Evolutionary conservation across 345 rosid species (phyloP), one percentile per base, ranked within the genome.

Genomic region (Diplotaxis tenuifolia): DNA sequence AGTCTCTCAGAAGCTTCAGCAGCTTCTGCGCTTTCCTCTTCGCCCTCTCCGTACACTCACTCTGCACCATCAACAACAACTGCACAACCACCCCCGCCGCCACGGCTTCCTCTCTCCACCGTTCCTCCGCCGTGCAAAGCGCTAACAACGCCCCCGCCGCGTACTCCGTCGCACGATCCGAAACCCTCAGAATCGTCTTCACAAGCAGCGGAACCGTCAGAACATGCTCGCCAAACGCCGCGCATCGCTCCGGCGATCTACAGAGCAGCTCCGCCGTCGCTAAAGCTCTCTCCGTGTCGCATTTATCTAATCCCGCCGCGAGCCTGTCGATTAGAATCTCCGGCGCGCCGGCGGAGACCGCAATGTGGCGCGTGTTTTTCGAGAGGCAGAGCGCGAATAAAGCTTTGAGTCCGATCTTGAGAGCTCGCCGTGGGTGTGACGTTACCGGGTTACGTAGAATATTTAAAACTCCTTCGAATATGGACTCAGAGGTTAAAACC

Each of bases 21-120:
- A 95, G 42, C 85, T 84, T 72, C 86, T 95, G 97, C 0, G 96
- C 97, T 75, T 95, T 95, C 83, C 92, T 79, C 86, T 95, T 95
- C 3, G 96, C 99, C 15, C 96, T 80, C 21, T 87, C 97, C 84
- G 97, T 95, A 75, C 97, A 92, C 18, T 92, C 96, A 59, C 96
- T 92, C 78, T 95, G 99, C 76, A 92, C 96, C 74, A 95, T 73
- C 56, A 95, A 70, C 72, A 92, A 60, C 82, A 92, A 65, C 80
- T 86, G 93, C 4, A 92, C 88, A 83, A 95, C 58, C 70, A 95
- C 80, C 11, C 99, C 98, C n/a, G 90, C 98, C 66, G 57, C 72
- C 65, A 88, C 98, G 15, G 99, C 99, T 60, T 95, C 98, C 31
- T 65, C 69, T 61, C 81, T 90, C 79, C 88, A 76, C 65, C 57